Percentiles rank a stretch among this genome's conserved stretches.
phyloP scores from a whole-genome alignment of 176 grass and related monocot genomes.

The Bonia amplexicaulis region DNA sequence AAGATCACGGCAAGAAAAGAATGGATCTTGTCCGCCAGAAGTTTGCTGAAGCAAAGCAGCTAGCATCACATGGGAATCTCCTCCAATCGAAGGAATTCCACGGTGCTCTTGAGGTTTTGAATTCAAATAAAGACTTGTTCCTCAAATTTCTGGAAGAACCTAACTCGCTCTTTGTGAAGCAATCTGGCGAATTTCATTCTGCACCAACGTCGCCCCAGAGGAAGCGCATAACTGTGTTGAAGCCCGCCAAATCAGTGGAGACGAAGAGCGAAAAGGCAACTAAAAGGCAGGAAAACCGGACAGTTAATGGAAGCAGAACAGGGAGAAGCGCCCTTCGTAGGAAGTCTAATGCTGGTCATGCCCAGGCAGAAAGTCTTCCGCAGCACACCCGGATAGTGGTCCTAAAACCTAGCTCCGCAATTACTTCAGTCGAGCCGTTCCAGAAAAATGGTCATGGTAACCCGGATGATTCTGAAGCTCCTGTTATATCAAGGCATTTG shows the following conservation, averaged over 20 bases:
- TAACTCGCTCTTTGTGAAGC: slow-evolving; percentile 61
- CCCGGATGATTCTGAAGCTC: slow-evolving; percentile 40
- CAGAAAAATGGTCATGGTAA: slow-evolving; percentile 32
- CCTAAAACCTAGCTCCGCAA: slow-evolving; percentile 62
- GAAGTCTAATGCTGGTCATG: slow-evolving; percentile 21
- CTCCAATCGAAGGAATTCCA: slow-evolving; percentile 82
- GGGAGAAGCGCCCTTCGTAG: slow-evolving; percentile 29
- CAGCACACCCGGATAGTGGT: slow-evolving; percentile 81
- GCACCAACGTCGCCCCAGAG: slow-evolving; percentile 55
- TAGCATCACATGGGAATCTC: slow-evolving; percentile 68
- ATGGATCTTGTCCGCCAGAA: slow-evolving; percentile 89
- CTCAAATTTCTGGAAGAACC: slow-evolving; percentile 95
- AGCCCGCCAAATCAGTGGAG: slow-evolving; percentile 64
- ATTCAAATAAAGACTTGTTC: slow-evolving; percentile 90
- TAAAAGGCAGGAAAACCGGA: slow-evolving; percentile 26
- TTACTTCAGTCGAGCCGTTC: slow-evolving; percentile 28
- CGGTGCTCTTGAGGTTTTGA: slow-evolving; percentile 79
- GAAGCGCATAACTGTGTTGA: slow-evolving; percentile 81
- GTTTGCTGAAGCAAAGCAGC: slow-evolving; percentile 81
- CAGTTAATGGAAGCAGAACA: slow-evolving; percentile 19
- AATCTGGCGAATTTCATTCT: slow-evolving; percentile 30
- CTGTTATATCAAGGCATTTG: slow-evolving; percentile 39
- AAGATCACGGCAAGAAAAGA: slow-evolving; percentile 39
- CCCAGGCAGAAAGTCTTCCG: slow-evolving; percentile 48
- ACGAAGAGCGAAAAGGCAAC: slow-evolving; percentile 32